These are phyloP conservation scores for Ganoderma lingzhi DNA, from an alignment of 1,284 basidiomycete genomes.

Conservation along the genomic window DNA sequence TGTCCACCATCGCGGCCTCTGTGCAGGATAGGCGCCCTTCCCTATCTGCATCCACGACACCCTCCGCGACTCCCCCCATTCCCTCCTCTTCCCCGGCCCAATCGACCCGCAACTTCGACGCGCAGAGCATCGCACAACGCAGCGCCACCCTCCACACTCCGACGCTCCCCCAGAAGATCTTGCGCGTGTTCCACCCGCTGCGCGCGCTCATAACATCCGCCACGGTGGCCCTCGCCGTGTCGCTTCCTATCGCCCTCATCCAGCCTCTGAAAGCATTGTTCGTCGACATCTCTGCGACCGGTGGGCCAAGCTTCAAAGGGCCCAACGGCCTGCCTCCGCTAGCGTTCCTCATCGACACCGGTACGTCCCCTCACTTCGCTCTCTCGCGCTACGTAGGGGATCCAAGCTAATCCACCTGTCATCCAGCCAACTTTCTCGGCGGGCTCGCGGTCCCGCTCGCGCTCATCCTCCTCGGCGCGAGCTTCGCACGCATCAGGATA, in stretches of 20 bases:
- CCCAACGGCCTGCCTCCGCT: constrained; percentile 64
- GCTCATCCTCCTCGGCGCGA: constrained; percentile 62
- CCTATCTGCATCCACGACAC: constrained; percentile 2
- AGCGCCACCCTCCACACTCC: constrained; percentile 23
- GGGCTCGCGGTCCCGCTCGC: constrained; percentile 59
- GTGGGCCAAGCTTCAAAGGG: constrained; percentile 52
- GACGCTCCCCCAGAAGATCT: constrained; percentile 27
- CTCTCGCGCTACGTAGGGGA: neutral
- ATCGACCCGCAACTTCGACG: constrained; percentile 20
- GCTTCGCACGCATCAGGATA: constrained; percentile 58
- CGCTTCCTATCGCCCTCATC: constrained; percentile 57
- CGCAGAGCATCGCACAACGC: constrained; percentile 19
- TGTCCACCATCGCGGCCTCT: constrained; percentile 35
- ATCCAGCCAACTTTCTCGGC: constrained; percentile 53
- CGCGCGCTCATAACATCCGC: constrained; percentile 49
- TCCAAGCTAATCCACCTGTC: neutral
- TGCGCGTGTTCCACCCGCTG: constrained; percentile 36
- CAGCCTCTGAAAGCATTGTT: constrained; percentile 61
- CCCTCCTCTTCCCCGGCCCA: constrained; percentile 30
- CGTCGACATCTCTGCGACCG: constrained; percentile 46
- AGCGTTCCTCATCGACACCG: constrained; percentile 55
- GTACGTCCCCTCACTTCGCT: constrained; percentile 32
- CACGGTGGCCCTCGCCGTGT: constrained; percentile 52
- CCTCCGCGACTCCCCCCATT: constrained; percentile 22
- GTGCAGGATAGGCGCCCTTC: constrained; percentile 24